phyloP scores from a whole-genome alignment of 257 asterid genomes.

The Rubia yunnanensis region DNA sequence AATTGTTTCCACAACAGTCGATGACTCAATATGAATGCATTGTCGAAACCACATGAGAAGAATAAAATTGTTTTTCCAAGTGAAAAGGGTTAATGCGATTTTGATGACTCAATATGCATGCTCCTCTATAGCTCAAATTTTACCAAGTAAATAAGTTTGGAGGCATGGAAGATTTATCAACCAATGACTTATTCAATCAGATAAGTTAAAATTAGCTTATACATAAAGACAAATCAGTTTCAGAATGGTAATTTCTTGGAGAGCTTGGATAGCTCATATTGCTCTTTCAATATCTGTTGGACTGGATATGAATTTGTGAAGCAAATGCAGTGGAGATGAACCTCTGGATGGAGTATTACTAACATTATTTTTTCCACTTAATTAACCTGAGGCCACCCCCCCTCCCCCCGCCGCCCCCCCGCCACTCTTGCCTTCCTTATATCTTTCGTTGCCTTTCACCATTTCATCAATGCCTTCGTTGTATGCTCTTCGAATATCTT shows the following conservation, averaged over 20 bases:
- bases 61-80: too few species aligned
- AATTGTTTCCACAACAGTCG: too few species aligned
- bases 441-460: constrained; percentile 19
- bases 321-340: constrained; percentile 9
- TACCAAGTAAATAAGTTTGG: too few species aligned
- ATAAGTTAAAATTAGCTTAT: too few species aligned
- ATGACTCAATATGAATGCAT: too few species aligned
- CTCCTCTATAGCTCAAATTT: too few species aligned
- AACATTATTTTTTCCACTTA: constrained; percentile 3
- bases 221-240: constrained; percentile 9
- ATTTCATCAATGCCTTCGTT: constrained; percentile 19
- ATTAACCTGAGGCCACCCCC: neutral
- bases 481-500: constrained; percentile 19
- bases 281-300: constrained; percentile 7
- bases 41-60: too few species aligned
- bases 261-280: constrained; percentile 9
- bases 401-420: too few species aligned
- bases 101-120: too few species aligned
- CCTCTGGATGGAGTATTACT: constrained; percentile 1
- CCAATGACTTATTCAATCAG: too few species aligned
- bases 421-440: constrained; percentile 10
- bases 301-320: constrained; percentile 7
- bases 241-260: constrained; percentile 3
- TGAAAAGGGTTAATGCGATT: too few species aligned
- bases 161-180: too few species aligned